Percentiles rank a stretch among this genome's conserved stretches.
Evolutionary conservation across 768 basidiomycete species (phyloP).

Genomic region (Hemileccinum rubropunctum): DNA sequence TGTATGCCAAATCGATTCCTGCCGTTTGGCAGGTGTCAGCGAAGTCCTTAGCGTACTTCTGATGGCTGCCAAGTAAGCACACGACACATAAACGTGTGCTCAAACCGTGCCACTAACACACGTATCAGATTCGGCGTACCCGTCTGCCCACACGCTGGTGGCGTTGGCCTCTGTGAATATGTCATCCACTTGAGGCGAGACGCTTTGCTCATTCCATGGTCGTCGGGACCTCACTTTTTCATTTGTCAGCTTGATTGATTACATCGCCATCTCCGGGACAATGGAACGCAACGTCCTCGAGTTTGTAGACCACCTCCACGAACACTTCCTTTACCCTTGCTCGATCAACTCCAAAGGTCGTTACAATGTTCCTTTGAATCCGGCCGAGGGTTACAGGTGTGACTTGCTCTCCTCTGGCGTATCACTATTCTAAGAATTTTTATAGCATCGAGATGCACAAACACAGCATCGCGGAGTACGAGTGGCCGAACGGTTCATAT

Average conservation of each 20-base stretch:
- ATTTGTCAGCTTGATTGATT: slow-evolving; percentile 76
- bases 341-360: slow-evolving; percentile 82
- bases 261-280: slow-evolving; percentile 84
- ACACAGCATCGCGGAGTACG: slow-evolving; percentile 75
- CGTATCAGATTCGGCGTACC: slow-evolving; percentile 74
- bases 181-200: slow-evolving; percentile 76
- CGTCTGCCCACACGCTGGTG: slow-evolving; percentile 94
- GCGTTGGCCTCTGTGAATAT: slow-evolving; percentile 93
- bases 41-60: slow-evolving; percentile 91
- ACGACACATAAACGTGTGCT: neutral
- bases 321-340: slow-evolving; percentile 87
- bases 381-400: slow-evolving; percentile 67
- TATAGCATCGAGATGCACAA: slow-evolving; percentile 87
- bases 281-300: slow-evolving; percentile 96
- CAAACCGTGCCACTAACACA: neutral
- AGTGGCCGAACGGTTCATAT: slow-evolving; percentile 73
- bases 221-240: neutral
- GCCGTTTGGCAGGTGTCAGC: slow-evolving; percentile 89
- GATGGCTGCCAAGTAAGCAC: slow-evolving; percentile 83
- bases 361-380: slow-evolving; percentile 81
- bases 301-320: slow-evolving; percentile 88
- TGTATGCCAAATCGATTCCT: slow-evolving; percentile 93
- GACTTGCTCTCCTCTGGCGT: neutral
- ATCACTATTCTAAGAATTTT: neutral
- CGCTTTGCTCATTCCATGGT: slow-evolving; percentile 7